These are phyloP conservation scores for Echeveria elegans DNA, from an alignment of 164 flowering plant species.

Conservation along the genomic window DNA sequence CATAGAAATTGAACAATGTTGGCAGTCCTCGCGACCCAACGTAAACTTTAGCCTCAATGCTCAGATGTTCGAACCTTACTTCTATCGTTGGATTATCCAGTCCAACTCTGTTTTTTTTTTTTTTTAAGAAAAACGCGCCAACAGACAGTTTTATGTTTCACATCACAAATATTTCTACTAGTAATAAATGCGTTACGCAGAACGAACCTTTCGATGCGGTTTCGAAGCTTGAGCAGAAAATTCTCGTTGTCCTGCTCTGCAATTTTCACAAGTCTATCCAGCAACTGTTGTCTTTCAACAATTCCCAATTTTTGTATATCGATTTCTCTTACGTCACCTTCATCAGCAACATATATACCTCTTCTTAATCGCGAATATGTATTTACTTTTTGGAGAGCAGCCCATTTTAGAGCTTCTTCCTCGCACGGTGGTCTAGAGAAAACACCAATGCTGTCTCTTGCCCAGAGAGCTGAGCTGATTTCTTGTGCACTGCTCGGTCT, in stretches of 20 bases:
- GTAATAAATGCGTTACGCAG: background rate
- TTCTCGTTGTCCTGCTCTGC: constrained; percentile 71
- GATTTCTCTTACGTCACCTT: constrained; percentile 34
- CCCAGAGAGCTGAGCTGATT: background rate
- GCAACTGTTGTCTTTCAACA: constrained; percentile 38
- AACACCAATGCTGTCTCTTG: background rate
- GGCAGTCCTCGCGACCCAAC: constrained; percentile 55
- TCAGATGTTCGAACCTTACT: constrained; percentile 50
- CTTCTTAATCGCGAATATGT: constrained; percentile 53
- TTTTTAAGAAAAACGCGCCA: background rate
- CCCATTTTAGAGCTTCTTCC: constrained; percentile 80
- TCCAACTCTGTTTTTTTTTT: constrained; percentile 51
- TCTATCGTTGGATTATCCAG: constrained; percentile 52
- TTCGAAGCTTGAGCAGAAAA: constrained; percentile 55
- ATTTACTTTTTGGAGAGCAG: constrained; percentile 61
- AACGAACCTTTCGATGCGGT: constrained; percentile 49
- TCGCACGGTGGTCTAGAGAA: background rate
- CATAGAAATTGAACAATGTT: constrained; percentile 32
- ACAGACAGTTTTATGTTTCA: background rate
- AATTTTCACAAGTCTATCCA: constrained; percentile 45
- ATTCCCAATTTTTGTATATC: constrained; percentile 39
- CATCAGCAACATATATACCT: constrained; percentile 36
- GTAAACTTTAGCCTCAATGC: constrained; percentile 36
- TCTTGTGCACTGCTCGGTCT: background rate
- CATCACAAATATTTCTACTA: no score